Percentiles rank a stretch among this genome's conserved stretches.
Conservation (phyloP, 306 rosid species). For the Luffa aegyptiaca region DNA sequence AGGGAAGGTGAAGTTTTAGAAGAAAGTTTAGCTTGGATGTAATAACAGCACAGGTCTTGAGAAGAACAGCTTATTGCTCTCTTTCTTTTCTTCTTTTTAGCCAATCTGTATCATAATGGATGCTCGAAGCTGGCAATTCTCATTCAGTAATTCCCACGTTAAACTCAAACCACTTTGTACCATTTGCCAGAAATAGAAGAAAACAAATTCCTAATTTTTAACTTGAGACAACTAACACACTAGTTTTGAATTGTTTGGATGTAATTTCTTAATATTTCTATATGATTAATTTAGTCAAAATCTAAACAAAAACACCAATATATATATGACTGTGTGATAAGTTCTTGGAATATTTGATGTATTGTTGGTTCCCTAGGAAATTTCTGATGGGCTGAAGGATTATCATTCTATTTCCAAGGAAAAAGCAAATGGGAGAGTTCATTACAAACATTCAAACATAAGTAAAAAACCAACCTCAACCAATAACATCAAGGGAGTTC, state of each 20-base stretch:
- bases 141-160: neutral
- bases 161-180: neutral
- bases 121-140: neutral
- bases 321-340: too few relatives aligned
- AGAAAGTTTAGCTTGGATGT: neutral
- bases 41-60: constrained; percentile 5
- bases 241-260: neutral
- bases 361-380: neutral
- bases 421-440: neutral
- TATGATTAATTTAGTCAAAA: neutral
- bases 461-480: neutral
- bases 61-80: constrained; percentile 2
- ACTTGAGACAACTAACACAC: neutral
- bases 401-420: neutral
- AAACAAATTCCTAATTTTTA: neutral
- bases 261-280: neutral
- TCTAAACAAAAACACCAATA: neutral
- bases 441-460: neutral
- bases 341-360: neutral
- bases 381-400: neutral
- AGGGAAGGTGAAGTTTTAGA: constrained; percentile 38
- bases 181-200: constrained; percentile 12
- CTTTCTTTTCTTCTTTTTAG: neutral
- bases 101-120: constrained; percentile 6
- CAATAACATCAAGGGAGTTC: neutral